These are phyloP conservation scores for Tetracentron sinense DNA, from an alignment of 164 flowering plant genomes.

Conservation along the genomic window DNA sequence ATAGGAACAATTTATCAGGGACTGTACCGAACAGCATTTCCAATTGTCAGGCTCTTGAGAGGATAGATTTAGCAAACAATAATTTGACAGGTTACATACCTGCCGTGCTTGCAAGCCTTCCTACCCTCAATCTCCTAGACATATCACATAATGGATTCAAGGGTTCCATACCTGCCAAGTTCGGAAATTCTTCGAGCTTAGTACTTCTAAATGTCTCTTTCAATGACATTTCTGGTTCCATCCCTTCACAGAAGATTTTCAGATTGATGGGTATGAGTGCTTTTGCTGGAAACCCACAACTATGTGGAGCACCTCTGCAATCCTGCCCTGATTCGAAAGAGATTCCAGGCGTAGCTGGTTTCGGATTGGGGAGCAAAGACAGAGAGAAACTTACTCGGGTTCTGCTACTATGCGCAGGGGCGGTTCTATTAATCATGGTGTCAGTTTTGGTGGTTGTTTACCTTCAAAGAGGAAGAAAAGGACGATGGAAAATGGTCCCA, in stretches of 20 bases:
- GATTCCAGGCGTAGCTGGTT: slow-evolving; percentile 22
- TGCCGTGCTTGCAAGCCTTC: slow-evolving; percentile 48
- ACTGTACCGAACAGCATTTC: slow-evolving; percentile 42
- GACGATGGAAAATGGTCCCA: slow-evolving; percentile 70
- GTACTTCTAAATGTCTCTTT: slow-evolving; percentile 62
- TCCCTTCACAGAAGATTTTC: slow-evolving; percentile 51
- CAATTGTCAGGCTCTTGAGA: slow-evolving; percentile 47
- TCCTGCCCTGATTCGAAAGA: slow-evolving; percentile 46
- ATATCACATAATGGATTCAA: slow-evolving; percentile 57
- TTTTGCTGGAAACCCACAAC: slow-evolving; percentile 62
- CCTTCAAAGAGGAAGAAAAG: slow-evolving; percentile 36
- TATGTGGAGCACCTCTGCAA: slow-evolving; percentile 76
- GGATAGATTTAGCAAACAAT: slow-evolving; percentile 45
- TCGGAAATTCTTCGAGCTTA: slow-evolving; percentile 48
- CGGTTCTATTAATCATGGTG: slow-evolving; percentile 32
- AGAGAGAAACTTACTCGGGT: slow-evolving; percentile 43
- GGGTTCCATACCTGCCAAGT: slow-evolving; percentile 54
- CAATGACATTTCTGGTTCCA: slow-evolving; percentile 69
- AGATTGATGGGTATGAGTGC: slow-evolving; percentile 57
- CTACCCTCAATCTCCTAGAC: slow-evolving; percentile 42
- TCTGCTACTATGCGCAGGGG: slow-evolving; percentile 46
- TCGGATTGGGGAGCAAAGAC: slow-evolving; percentile 35
- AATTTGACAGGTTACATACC: slow-evolving; percentile 57
- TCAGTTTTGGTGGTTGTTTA: slow-evolving; percentile 42
- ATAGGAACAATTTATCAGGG: slow-evolving; percentile 52